Evolutionary conservation across 2,329 filamentous ascomycete species (phyloP), one percentile per base, ranked within the genome.

Genomic region (Metarhizium robertsii): DNA sequence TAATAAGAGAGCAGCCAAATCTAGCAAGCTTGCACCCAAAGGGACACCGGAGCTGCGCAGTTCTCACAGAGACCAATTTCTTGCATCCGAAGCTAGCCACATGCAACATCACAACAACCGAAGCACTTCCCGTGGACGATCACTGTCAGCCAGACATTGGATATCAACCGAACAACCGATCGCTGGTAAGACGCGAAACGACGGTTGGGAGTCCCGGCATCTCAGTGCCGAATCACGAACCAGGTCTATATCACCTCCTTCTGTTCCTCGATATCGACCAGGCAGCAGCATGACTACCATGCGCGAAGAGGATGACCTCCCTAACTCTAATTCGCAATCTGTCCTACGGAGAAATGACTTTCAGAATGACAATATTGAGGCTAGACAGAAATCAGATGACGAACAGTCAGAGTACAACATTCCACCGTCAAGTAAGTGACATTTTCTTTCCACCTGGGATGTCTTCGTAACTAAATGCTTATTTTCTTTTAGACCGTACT

Each of bases 171-270:
- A 36, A 32, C 48, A 38, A 47, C 34, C 36, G 6, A 42, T 48
- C 34, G 7, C 47, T 18, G 32, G 20, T 10, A 20, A 50, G n/a
- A 47, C 36, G 6, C 10, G 16, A 5, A 47, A 38, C 11, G 40
- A n/a, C n/a, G n/a, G 10, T 6, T 42, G 54, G 46, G 40, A 54
- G 55, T 50, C 53, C 50, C 59, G 55, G 14, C 25, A 32, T 3
- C n/a, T 40, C 30, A 20, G 52, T 4, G 25, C 47, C 4, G 32
- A 34, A 34, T 43, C 45, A 4, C 50, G 36, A 3, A 43, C 38
- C 30, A 38, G 55, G 36, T 52, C 59, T 11, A 53, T 57, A 4
- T 59, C 57, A 16, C 59, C 59, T 20, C 59, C 59, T 7, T 45
- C 40, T 8, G 43, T 59, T 5, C 57, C 57, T 20, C 50, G 59